Percentiles rank a stretch among this genome's conserved stretches.
These are phyloP conservation scores for Mucor lusitanicus DNA, from an alignment of 371 early-diverging fungal genomes.

Conservation along the genomic window DNA sequence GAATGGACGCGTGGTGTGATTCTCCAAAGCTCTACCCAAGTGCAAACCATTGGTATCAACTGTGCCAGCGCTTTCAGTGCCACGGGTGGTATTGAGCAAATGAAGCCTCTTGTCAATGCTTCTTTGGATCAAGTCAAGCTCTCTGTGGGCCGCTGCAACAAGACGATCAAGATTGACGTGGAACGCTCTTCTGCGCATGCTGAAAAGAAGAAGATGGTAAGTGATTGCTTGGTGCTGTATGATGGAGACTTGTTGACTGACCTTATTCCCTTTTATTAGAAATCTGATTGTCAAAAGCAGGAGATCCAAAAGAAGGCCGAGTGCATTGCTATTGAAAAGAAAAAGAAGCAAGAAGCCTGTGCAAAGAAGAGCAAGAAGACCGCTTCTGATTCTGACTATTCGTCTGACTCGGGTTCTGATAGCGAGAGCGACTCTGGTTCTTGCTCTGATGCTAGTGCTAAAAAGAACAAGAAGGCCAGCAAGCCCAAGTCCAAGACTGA, in stretches of 20 bases:
- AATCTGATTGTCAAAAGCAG: slow-evolving; percentile 20
- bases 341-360: slow-evolving; percentile 7
- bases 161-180: slow-evolving; percentile 22
- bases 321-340: slow-evolving; percentile 2
- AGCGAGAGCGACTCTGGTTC: neutral
- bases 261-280: slow-evolving; percentile 7
- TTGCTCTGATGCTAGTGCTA: neutral
- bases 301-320: slow-evolving; percentile 17
- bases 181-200: slow-evolving; percentile 16
- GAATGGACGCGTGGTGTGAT: slow-evolving; percentile 36
- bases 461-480: slow-evolving; percentile 2
- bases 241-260: neutral
- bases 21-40: slow-evolving; percentile 25
- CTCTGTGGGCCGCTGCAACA: slow-evolving; percentile 25
- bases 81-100: slow-evolving; percentile 27
- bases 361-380: slow-evolving; percentile 10
- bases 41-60: slow-evolving; percentile 27
- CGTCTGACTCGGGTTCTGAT: neutral
- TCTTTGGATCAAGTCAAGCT: slow-evolving; percentile 22
- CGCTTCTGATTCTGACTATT: slow-evolving; percentile 6
- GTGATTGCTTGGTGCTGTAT: neutral
- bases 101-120: slow-evolving; percentile 26
- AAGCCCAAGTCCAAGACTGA: neutral
- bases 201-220: slow-evolving; percentile 24
- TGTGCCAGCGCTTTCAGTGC: slow-evolving; percentile 23